phyloP scores from a whole-genome alignment of 768 basidiomycete species.

The Neoboletus magnificus region DNA sequence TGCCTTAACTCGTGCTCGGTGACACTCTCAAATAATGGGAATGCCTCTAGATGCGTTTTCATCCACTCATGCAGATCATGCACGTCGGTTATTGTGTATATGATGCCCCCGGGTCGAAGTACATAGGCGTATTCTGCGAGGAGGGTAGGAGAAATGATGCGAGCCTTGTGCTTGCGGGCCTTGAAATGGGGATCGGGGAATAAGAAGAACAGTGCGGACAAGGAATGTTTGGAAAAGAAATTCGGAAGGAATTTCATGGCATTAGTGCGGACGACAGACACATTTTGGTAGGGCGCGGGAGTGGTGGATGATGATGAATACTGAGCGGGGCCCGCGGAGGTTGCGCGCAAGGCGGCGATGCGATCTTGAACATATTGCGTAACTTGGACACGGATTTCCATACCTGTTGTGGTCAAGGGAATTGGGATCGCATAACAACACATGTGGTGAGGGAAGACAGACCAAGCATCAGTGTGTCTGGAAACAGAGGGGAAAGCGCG shows the following conservation, averaged over 20 bases:
- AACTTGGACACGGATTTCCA: constrained; percentile 97
- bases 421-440: neutral
- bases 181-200: constrained; percentile 99
- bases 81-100: constrained; percentile 98
- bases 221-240: constrained; percentile 87
- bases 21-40: constrained; percentile 83
- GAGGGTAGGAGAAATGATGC: constrained; percentile 97
- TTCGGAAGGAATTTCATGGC: constrained; percentile 99
- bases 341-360: constrained; percentile 86
- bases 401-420: constrained; percentile 47
- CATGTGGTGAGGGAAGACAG: constrained; percentile 23
- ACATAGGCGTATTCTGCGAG: constrained; percentile 97
- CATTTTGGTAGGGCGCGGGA: constrained; percentile 69
- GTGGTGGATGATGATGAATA: constrained; percentile 23
- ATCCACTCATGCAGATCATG: constrained; percentile 95
- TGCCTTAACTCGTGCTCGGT: constrained; percentile 71
- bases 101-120: constrained; percentile 86
- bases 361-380: constrained; percentile 95
- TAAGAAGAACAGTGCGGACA: constrained; percentile 93
- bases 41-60: constrained; percentile 80
- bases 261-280: constrained; percentile 92
- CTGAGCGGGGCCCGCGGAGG: constrained; percentile 30
- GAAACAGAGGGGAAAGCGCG: constrained; percentile 84
- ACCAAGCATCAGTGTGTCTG: constrained; percentile 94
- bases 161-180: constrained; percentile 94